Evolutionary conservation across 2,329 filamentous ascomycete species (phyloP), one percentile per base, ranked within the genome.

Genomic region (Hypoxylon sp.): DNA sequence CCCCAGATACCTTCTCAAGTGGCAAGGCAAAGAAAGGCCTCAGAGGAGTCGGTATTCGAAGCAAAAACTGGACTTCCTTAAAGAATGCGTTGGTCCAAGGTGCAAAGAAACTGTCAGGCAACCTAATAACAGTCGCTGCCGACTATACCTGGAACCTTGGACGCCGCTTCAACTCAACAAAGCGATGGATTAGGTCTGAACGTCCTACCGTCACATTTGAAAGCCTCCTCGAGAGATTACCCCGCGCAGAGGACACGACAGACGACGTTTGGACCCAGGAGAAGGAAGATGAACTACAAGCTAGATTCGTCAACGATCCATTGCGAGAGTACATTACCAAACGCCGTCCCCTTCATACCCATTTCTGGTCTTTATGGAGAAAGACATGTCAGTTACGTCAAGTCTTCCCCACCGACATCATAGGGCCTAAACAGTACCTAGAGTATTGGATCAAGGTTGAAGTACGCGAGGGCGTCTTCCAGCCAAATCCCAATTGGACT

Each of bases 401-500:
- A 13, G 55, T 59, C 35, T 67, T 68, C 48, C 68, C 65, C 0
- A 68, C 47, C 0, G 61, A 68, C 19, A 57, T 68, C 6, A 42
- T 71, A 5, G 65, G 64, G 0, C 17, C 51, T 19, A 53, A 37
- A 31, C n/a, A 35, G 13, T 52, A 66, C 19, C 24, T 66, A 5
- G 29, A 35, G 17, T 68, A 68, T 29, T 47, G 11, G 19, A 39
- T 6, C 3, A 53, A 59, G 44, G 54, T 47, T 1, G 50, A 63
- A 26, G 39, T 58, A n/a, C 19, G 46, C 4, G 53, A 17, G 1
- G 64, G 52, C 9, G 48, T 67, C 11, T 44, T 11, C 39, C 37
- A 48, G 39, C 48, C 64, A 13, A 37, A 71, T 47, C 61, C 61
- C 3, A 53, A 62, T 26, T 71, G 69, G 69, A 46, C 35, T n/a